Evolutionary conservation across 371 early-diverging fungal genomes (phyloP), one percentile per base, ranked within the genome.

Genomic region (Mucor lusitanicus): DNA sequence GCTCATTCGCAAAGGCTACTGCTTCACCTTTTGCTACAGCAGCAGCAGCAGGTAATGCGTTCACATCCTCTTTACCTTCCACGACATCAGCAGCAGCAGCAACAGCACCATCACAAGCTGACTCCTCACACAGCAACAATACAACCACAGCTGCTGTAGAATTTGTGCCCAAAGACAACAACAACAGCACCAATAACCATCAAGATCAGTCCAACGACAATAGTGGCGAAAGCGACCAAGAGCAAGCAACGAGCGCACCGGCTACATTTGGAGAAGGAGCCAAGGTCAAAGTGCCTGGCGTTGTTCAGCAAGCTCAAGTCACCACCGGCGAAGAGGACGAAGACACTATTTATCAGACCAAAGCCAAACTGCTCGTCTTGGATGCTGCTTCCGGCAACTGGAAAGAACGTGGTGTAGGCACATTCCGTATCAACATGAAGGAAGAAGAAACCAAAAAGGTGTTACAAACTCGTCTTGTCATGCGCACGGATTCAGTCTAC

Each of bases 401-500:
- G 82, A 85, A 83, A 54, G 85, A 85, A 50, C 77, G 83, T 56
- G 85, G 85, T 1, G 68, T 71, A 9, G 85, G 85, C 39, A 80
- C 74, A 27, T 59, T 85, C 37, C 75, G 78, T 28, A 75, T 84
- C 30, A 82, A 84, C 56, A 61, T 61, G 32, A 74, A 74, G 30
- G 67, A 75, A 33, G 70, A 72, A 55, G 62, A 66, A 7, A 57
- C 68, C 11, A 46, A 58, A 23, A 58, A 48, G 17, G 37, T 44
- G n/a, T 19, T 42, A 32, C 70, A 70, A 17, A 67, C 76, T 19
- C 82, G 87, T 19, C 67, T 89, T 53, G 81, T 89, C 6, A 90
- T 90, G 90, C 81, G 90, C 19, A 81, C 87, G 0, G 88, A 89
- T 55, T 79, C 81, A 37, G 88, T 89, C 8, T 84, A 73, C 59